Base-by-base conservation (phyloP, 2,329 filamentous ascomycete species). In the Penicillium sp. region DNA sequence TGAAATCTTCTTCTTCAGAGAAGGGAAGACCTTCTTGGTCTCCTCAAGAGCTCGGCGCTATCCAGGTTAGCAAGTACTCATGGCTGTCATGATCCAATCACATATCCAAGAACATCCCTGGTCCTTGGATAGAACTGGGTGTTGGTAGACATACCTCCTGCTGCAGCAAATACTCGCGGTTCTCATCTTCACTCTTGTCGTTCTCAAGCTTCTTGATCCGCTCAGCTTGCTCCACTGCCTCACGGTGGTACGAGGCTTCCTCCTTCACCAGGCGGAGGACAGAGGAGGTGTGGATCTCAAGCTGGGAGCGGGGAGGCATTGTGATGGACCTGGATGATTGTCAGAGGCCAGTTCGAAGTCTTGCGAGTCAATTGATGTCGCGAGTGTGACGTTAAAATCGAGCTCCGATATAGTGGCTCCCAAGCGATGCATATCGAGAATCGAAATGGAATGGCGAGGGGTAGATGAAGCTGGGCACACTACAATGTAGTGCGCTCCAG, bases 211-310 rank as follows among this genome's bases (percentile, higher is more conserved):
- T 86, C 74, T 84, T 79, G 64, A 96, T 84, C 58, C 90, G 86
- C 62, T 84, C 83, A 68, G 90, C 83, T 74, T 98, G 93, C 65
- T 88, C 82, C 64, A 84, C 81, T 20, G 93, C 84, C 76, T 99
- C 95, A 73, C 90, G 90, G 82, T 93, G 90, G 80, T 99, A 98
- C 69, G 89, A 94, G 41, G 85, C 82, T 76, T 97, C 91, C 77
- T 99, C 95, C 78, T 96, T 97, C 66, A 96, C 86, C 50, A 98
- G 86, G 60, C 95, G 91, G 69, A 85, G 83, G 67, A 98, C 86
- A 20, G 91, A 87, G 62, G 88, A 86, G 25, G 91, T 95, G 47
- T 90, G 88, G 73, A 97, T 95, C 91, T 62, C 91, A 87, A 76
- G 96, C 92, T 69, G 86, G 78, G 74, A 97, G 86, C 67, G 88